These are phyloP conservation scores for Melaleuca alternifolia DNA, from an alignment of 345 rosid species.

Conservation along the genomic window DNA sequence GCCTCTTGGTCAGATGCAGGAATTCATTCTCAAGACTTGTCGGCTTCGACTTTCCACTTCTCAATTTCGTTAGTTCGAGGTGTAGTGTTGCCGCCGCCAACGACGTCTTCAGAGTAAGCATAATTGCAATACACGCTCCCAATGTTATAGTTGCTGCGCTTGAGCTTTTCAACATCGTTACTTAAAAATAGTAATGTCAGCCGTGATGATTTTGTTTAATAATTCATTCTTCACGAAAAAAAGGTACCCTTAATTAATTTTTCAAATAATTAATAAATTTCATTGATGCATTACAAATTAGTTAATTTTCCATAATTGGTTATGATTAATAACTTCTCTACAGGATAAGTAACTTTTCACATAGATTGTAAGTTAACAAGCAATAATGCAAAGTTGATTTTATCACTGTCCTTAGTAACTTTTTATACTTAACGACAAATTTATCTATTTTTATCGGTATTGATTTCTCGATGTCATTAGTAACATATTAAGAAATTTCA, in stretches of 20 bases:
- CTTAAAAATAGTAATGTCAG: not conserved
- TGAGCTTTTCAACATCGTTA: not conserved
- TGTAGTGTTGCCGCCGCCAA: rapidly evolving
- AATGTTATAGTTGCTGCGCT: rapidly evolving
- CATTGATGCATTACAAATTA: too few species aligned
- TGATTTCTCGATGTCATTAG: rapidly evolving
- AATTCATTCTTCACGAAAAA: too few species aligned
- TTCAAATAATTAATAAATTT: not conserved
- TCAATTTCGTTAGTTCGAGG: not conserved
- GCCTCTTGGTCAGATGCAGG: not conserved
- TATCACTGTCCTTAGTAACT: not conserved
- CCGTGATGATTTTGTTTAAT: not conserved
- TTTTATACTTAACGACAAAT: rapidly evolving
- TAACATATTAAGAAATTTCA: too few species aligned
- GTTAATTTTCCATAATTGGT: not conserved
- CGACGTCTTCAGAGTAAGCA: not conserved
- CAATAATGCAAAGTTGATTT: not conserved
- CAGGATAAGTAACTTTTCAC: not conserved
- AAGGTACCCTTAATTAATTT: not conserved
- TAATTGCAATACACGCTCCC: rapidly evolving
- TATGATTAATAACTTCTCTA: not conserved
- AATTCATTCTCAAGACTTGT: not conserved
- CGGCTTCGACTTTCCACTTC: not conserved
- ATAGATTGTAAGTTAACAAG: not conserved
- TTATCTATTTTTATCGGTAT: rapidly evolving